phyloP scores from a whole-genome alignment of 2,329 filamentous ascomycete genomes.

The Diaporthe ampelina region DNA sequence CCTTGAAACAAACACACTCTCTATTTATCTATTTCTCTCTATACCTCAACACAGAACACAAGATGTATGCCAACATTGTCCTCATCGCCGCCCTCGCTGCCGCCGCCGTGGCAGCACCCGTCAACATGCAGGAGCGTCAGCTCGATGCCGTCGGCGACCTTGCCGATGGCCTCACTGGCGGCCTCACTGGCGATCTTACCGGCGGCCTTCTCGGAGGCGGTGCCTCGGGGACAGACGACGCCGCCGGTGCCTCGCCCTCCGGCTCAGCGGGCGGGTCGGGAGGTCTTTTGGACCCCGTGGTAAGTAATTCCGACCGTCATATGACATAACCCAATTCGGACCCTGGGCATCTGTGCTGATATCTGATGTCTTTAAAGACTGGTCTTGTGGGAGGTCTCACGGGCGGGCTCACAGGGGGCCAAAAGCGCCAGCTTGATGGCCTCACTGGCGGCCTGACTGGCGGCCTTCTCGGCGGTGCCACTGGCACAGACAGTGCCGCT shows the following conservation, averaged over 20 bases:
- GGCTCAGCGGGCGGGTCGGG: neutral
- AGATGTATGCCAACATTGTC: conserved; percentile 38
- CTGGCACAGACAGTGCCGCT: conserved; percentile 7
- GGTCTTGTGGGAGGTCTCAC: conserved; percentile 26
- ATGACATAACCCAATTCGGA: neutral
- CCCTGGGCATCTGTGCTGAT: neutral
- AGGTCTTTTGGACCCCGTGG: conserved; percentile 10
- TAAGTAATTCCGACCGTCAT: neutral
- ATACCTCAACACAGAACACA: neutral
- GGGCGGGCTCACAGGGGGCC: conserved; percentile 8
- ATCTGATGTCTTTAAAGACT: neutral
- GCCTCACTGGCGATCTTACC: too few species aligned
- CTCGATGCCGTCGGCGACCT: conserved; percentile 20
- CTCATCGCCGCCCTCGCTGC: conserved; percentile 38
- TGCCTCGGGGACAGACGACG: neutral
- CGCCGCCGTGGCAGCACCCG: conserved; percentile 24
- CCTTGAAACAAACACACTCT: neutral
- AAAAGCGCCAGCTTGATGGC: neutral
- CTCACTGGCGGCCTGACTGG: conserved; percentile 4
- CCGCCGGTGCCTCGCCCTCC: neutral
- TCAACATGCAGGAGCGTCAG: conserved; percentile 25
- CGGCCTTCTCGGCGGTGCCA: neutral
- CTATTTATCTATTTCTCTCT: neutral
- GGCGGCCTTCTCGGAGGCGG: neutral
- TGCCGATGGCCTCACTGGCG: too few species aligned